phyloP scores from a whole-genome alignment of 2,329 filamentous ascomycete species.

The Epichloe elymi region DNA sequence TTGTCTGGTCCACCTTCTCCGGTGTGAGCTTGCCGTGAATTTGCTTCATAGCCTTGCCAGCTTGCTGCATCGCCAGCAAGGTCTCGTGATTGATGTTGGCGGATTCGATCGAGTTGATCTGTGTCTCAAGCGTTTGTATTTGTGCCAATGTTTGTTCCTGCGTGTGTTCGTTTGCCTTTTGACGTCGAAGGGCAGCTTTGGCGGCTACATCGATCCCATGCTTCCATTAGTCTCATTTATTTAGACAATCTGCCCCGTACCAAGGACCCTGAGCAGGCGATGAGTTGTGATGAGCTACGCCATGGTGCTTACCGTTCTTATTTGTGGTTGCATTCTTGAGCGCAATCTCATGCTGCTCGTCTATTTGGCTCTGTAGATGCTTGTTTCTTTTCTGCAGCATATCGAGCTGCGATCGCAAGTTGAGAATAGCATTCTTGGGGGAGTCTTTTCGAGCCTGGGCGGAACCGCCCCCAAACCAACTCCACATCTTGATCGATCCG shows the following conservation, averaged over 20 bases:
- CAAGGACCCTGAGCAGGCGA: neutral
- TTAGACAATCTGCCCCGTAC: slow-evolving; percentile 8
- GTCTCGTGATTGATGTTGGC: slow-evolving; percentile 99
- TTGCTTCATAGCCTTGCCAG: slow-evolving; percentile 77
- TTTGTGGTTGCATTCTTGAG: slow-evolving; percentile 77
- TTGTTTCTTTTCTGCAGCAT: slow-evolving; percentile 96
- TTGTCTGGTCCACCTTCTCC: slow-evolving; percentile 88
- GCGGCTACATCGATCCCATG: slow-evolving; percentile 46
- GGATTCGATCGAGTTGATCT: slow-evolving; percentile 93
- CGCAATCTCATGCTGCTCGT: slow-evolving; percentile 79
- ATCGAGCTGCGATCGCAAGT: slow-evolving; percentile 76
- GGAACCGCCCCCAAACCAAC: slow-evolving; percentile 81
- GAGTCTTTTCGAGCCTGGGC: slow-evolving; percentile 82
- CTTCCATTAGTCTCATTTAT: slow-evolving; percentile 10
- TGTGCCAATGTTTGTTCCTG: slow-evolving; percentile 83
- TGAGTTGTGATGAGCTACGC: neutral
- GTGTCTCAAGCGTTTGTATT: slow-evolving; percentile 83
- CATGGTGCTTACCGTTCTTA: slow-evolving; percentile 60
- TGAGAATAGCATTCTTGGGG: slow-evolving; percentile 95
- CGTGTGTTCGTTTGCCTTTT: slow-evolving; percentile 87
- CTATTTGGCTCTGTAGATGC: slow-evolving; percentile 82
- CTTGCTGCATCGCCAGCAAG: slow-evolving; percentile 83
- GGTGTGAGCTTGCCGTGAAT: slow-evolving; percentile 87
- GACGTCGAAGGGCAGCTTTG: slow-evolving; percentile 78
- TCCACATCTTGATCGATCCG: slow-evolving; percentile 43